Evolutionary conservation across 2,329 filamentous ascomycete genomes (phyloP).

Genomic region (Sporothrix inflata): DNA sequence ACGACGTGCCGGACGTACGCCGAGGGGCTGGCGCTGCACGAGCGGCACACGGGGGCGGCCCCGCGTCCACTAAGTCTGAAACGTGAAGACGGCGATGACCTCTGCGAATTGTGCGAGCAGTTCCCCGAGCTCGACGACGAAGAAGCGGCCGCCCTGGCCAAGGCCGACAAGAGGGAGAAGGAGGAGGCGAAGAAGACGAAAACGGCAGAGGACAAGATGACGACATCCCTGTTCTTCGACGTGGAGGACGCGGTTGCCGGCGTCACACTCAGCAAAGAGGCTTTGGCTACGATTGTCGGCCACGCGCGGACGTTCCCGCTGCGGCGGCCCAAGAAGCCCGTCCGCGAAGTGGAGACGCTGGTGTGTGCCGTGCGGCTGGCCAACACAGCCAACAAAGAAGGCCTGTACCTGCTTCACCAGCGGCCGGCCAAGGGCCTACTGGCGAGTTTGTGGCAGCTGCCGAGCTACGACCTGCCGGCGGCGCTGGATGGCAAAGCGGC

Average conservation of each 20-base stretch:
- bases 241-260: slow-evolving; percentile 26
- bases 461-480: slow-evolving; percentile 43
- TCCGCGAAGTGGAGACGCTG: slow-evolving; percentile 55
- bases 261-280: slow-evolving; percentile 7
- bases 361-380: slow-evolving; percentile 54
- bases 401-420: slow-evolving; percentile 52
- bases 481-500: background rate
- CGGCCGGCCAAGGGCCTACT: slow-evolving; percentile 59
- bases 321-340: slow-evolving; percentile 55
- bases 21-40: slow-evolving; percentile 48
- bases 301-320: slow-evolving; percentile 57
- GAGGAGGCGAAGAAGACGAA: background rate
- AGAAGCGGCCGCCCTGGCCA: slow-evolving; percentile 31
- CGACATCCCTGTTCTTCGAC: slow-evolving; percentile 43
- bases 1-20: slow-evolving; percentile 55
- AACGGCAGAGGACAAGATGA: slow-evolving; percentile 32
- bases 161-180: slow-evolving; percentile 5
- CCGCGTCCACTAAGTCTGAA: background rate
- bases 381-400: slow-evolving; percentile 30
- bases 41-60: background rate
- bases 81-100: slow-evolving; percentile 45
- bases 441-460: slow-evolving; percentile 61
- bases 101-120: slow-evolving; percentile 53
- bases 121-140: slow-evolving; percentile 45
- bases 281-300: slow-evolving; percentile 42